Evolutionary conservation across 768 basidiomycete species (phyloP), one percentile per base, ranked within the genome.

Genomic region (Crassisporium funariophilum): DNA sequence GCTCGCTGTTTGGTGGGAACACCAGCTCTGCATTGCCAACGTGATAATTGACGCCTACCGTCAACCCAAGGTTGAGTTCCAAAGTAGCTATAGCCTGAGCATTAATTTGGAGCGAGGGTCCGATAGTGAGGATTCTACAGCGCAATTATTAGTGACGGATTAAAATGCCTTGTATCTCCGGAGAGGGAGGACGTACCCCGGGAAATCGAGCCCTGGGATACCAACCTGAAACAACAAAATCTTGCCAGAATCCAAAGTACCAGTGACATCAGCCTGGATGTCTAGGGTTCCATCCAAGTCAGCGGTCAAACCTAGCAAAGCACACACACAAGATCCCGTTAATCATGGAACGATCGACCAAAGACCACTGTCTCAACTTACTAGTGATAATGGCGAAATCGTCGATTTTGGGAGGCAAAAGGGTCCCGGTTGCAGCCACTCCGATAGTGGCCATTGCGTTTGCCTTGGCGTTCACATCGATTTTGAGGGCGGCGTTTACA

Each of bases 171-270:
- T 13, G 19, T 15, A 10, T 5, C 22, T 13, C 11, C 21, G 22
- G 24, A 41, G 23, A 31, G 24, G 20, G 5, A 5, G n/a, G 10
- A 54, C 66, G 11, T 59, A 76, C 75, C 72, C 76, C 34, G 77
- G 76, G 58, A 81, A 70, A 53, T 75, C 70, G 13, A 80, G 64
- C 5, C 75, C 78, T 1, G 75, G 75, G 44, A 81, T 64, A 1
- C 73, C 73, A 23, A 72, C 50, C 39, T 69, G 58, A 31, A 75
- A 65, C 10, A 81, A 54, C 12, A 58, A 55, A 41, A 76, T 61
- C 33, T 67, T 69, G 4, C 74, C 77, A 0, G 75, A 70, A 50
- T 76, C 72, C 13, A 78, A 48, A 0, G 62, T 60, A 0, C 74
- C 79, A 39, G 64, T 57, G 3, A 71, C 65, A 15, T 61, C 64